phyloP scores from a whole-genome alignment of 495 filamentous ascomycete species.

The Neurospora sp. region DNA sequence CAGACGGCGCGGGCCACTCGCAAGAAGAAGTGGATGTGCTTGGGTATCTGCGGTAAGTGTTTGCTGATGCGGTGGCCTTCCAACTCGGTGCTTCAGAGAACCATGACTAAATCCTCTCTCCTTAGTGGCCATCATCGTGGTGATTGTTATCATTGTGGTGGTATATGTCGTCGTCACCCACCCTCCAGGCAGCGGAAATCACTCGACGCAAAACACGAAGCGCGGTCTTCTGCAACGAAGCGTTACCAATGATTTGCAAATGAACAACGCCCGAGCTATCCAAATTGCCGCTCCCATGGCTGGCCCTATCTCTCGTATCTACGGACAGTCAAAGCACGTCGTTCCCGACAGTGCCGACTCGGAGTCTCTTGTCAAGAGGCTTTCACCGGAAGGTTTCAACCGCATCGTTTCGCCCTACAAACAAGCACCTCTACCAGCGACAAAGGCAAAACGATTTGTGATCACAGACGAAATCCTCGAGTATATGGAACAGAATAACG shows the following conservation, averaged over 20 bases:
- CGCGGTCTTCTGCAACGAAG: conserved; percentile 18
- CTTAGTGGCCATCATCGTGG: conserved; percentile 38
- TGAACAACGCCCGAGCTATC: conserved; percentile 21
- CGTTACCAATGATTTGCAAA: conserved; percentile 18
- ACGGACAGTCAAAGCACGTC: conserved; percentile 15
- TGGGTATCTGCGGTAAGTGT: conserved; percentile 69
- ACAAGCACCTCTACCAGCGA: background rate
- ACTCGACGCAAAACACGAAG: conserved; percentile 4
- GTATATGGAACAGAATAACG: background rate
- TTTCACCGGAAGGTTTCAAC: background rate
- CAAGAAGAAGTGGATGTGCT: conserved; percentile 97
- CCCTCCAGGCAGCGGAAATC: conserved; percentile 7
- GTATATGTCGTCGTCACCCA: conserved; percentile 32
- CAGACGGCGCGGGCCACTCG: conserved; percentile 66
- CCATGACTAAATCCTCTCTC: background rate
- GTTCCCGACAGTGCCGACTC: conserved; percentile 7
- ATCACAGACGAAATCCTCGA: background rate
- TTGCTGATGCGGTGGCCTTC: background rate
- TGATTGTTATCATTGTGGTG: conserved; percentile 41
- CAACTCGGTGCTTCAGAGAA: background rate
- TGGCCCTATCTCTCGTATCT: conserved; percentile 9
- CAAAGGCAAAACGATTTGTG: background rate
- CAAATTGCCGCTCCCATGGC: conserved; percentile 13
- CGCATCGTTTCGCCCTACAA: conserved; percentile 1
- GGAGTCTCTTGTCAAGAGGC: background rate